These are phyloP conservation scores for Singerocomus inundabilis DNA, from an alignment of 1,284 basidiomycete species.

Conservation along the genomic window DNA sequence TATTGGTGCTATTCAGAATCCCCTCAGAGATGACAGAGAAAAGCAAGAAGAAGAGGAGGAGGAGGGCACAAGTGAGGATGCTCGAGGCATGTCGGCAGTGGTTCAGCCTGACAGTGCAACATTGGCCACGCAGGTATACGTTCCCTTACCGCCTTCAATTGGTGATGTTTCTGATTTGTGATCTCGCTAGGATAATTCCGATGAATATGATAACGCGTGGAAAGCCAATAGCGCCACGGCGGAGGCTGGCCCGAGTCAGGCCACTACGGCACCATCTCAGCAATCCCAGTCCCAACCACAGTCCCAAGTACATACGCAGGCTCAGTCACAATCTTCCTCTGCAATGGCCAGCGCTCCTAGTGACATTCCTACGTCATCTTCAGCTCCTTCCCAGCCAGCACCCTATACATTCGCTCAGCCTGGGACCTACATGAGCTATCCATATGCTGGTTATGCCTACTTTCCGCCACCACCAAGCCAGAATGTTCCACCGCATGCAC, in stretches of 20 bases:
- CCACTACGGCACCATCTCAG: conserved; percentile 17
- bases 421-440: conserved; percentile 32
- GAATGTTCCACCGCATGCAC: conserved; percentile 23
- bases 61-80: conserved; percentile 21
- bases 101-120: conserved; percentile 24
- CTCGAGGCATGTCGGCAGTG: conserved; percentile 17
- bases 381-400: conserved; percentile 25
- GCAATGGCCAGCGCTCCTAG: conserved; percentile 16
- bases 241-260: conserved; percentile 26
- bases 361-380: conserved; percentile 19
- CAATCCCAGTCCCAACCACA: conserved; percentile 23
- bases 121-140: conserved; percentile 25
- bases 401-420: conserved; percentile 32
- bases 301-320: conserved; percentile 18
- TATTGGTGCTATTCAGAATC: conserved; percentile 53
- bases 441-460: conserved; percentile 32
- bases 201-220: conserved; percentile 57
- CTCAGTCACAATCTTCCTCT: conserved; percentile 25
- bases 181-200: conserved; percentile 40
- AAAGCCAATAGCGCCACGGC: conserved; percentile 47
- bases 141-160: neutral
- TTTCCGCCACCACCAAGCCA: conserved; percentile 25
- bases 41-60: conserved; percentile 40
- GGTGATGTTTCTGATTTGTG: conserved; percentile 2
- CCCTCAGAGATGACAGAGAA: conserved; percentile 43